Percentiles rank a stretch among this genome's conserved stretches.
Conservation (phyloP, 2,329 filamentous ascomycete genomes). For the Epichloe uncinata region DNA sequence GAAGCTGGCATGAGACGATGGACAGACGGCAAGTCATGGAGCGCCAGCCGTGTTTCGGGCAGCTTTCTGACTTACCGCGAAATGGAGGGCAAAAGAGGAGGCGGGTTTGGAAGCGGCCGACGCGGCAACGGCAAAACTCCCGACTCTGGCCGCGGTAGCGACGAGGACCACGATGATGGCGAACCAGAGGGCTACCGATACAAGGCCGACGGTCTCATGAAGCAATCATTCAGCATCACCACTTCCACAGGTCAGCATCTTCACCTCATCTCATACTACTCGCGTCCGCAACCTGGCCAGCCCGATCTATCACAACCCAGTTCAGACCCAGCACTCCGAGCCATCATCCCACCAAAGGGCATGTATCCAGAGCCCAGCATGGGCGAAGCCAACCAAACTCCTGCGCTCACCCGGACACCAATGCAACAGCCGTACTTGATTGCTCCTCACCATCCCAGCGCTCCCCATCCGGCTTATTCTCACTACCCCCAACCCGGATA, state of each 20-base stretch:
- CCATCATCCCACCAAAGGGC: constrained; percentile 79
- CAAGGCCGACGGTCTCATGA: constrained; percentile 95
- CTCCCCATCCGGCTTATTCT: constrained; percentile 19
- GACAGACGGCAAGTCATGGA: constrained; percentile 99
- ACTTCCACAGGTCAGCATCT: constrained; percentile 80
- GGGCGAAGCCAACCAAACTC: constrained; percentile 68
- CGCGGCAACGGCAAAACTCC: constrained; percentile 61
- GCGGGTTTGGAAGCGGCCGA: constrained; percentile 50
- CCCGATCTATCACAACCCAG: constrained; percentile 69
- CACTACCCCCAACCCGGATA: constrained; percentile 33
- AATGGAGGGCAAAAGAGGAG: constrained; percentile 96
- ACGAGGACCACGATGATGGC: constrained; percentile 72
- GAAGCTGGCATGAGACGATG: constrained; percentile 97
- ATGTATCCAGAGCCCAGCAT: constrained; percentile 96
- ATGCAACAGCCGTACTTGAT: constrained; percentile 36
- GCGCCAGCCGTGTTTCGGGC: constrained; percentile 88
- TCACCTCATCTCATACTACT: constrained; percentile 95
- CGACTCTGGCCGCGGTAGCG: constrained; percentile 66
- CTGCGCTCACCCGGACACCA: constrained; percentile 65
- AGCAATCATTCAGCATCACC: constrained; percentile 98
- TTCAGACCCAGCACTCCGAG: constrained; percentile 63
- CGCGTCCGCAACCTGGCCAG: constrained; percentile 60
- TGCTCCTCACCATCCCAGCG: constrained; percentile 19
- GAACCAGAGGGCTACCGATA: constrained; percentile 88
- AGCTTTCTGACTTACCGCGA: constrained; percentile 96